Conservation (phyloP, 129 eudicot species). For the Arctium minus region DNA sequence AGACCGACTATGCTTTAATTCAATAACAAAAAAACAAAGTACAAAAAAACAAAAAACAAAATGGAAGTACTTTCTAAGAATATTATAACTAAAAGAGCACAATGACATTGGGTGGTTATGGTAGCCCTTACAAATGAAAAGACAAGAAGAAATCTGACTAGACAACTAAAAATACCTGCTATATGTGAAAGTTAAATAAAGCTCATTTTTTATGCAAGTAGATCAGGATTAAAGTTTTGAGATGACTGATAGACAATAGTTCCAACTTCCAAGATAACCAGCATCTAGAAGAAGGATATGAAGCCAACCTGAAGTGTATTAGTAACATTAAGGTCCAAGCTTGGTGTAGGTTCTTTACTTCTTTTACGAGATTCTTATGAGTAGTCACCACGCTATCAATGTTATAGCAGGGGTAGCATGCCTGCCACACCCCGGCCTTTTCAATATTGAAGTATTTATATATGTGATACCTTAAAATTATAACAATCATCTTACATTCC, state of each 20-base stretch:
- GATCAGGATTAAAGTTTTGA: not conserved
- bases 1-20: not conserved
- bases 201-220: not conserved
- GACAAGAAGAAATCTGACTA: not conserved
- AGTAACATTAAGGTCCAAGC: not conserved
- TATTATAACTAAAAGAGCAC: not conserved
- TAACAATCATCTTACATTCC: not conserved
- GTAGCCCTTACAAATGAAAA: not conserved
- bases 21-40: not conserved
- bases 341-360: not conserved
- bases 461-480: not conserved
- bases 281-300: not conserved
- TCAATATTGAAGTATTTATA: not conserved
- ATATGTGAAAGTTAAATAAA: not conserved
- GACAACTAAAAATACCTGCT: not conserved
- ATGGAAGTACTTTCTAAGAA: not conserved
- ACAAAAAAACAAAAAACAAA: not conserved
- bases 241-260: not conserved
- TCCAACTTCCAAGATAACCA: not conserved
- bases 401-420: not conserved
- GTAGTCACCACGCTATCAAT: not conserved
- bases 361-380: not conserved
- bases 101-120: not conserved
- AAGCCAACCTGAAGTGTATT: not conserved
- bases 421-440: not conserved